Percentiles rank a stretch among this genome's conserved stretches.
Conservation (phyloP, 371 early-diverging fungal species). For the Nematocida ironsii region DNA sequence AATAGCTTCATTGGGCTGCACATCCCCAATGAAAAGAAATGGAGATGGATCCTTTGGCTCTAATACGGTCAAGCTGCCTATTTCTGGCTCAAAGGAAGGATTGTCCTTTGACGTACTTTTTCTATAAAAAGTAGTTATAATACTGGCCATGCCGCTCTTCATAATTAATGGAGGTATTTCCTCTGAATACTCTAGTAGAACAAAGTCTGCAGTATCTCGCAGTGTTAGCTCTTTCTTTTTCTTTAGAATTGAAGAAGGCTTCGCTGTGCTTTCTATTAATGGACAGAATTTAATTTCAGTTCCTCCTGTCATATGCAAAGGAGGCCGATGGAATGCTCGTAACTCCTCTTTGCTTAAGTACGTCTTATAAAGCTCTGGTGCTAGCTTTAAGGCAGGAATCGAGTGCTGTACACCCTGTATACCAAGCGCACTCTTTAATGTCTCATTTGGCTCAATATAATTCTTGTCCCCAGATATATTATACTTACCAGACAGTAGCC, state of each 20-base stretch:
- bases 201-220: conserved; percentile 78
- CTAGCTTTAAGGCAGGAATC: conserved; percentile 81
- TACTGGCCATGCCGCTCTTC: conserved; percentile 91
- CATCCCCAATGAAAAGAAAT: conserved; percentile 79
- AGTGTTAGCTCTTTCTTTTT: conserved; percentile 81
- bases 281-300: conserved; percentile 32
- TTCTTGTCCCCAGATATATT: conserved; percentile 88
- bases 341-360: conserved; percentile 80
- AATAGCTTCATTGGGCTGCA: conserved; percentile 82
- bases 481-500: conserved; percentile 74
- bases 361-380: conserved; percentile 81
- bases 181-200: conserved; percentile 88
- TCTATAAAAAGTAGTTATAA: conserved; percentile 89
- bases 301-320: conserved; percentile 72
- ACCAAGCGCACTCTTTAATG: conserved; percentile 75
- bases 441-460: conserved; percentile 76
- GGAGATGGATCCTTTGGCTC: conserved; percentile 92
- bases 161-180: conserved; percentile 91
- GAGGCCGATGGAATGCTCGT: conserved; percentile 86
- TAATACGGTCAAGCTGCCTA: conserved; percentile 72
- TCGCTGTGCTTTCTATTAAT: conserved; percentile 9
- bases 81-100: conserved; percentile 32
- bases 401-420: conserved; percentile 82
- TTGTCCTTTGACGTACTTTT: conserved; percentile 72
- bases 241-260: conserved; percentile 75